Evolutionary conservation across 2,329 filamentous ascomycete genomes (phyloP).

Genomic region (Aspergillus pseudoglaucus): DNA sequence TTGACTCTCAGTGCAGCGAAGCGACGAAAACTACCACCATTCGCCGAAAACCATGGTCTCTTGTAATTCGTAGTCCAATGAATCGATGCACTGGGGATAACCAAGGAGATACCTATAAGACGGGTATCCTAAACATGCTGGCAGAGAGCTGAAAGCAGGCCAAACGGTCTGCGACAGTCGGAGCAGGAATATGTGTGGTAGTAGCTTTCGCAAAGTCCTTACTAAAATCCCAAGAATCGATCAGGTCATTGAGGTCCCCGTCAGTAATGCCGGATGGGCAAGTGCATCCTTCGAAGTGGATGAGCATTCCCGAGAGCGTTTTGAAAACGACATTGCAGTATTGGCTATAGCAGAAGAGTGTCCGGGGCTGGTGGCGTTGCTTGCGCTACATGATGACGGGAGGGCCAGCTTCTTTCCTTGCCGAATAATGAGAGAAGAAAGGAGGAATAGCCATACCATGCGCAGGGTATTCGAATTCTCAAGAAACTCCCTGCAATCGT

Average conservation of each 20-base stretch:
- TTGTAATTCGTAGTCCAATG: too few relatives aligned
- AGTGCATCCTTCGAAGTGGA: background rate
- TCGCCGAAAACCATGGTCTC: too few relatives aligned
- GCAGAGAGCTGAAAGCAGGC: background rate
- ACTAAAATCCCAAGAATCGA: too few relatives aligned
- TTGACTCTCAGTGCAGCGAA: too few relatives aligned
- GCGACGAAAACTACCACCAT: too few relatives aligned
- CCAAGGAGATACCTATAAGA: background rate
- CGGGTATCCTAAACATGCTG: background rate
- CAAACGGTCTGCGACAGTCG: background rate
- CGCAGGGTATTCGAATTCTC: background rate
- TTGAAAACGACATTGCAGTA: background rate
- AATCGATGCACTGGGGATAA: too few relatives aligned
- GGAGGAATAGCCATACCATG: too few relatives aligned
- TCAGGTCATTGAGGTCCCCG: too few relatives aligned
- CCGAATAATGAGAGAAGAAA: too few relatives aligned
- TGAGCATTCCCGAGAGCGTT: background rate
- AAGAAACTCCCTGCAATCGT: background rate
- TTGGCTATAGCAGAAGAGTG: background rate
- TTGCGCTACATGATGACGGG: background rate
- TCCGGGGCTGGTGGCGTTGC: background rate
- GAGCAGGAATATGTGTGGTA: background rate
- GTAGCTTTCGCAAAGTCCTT: too few relatives aligned
- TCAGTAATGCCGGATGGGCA: background rate
- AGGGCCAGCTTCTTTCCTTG: too few relatives aligned